Conservation (phyloP, 1,139 yeast genomes). For the Sugiyamaella neomexicana region DNA sequence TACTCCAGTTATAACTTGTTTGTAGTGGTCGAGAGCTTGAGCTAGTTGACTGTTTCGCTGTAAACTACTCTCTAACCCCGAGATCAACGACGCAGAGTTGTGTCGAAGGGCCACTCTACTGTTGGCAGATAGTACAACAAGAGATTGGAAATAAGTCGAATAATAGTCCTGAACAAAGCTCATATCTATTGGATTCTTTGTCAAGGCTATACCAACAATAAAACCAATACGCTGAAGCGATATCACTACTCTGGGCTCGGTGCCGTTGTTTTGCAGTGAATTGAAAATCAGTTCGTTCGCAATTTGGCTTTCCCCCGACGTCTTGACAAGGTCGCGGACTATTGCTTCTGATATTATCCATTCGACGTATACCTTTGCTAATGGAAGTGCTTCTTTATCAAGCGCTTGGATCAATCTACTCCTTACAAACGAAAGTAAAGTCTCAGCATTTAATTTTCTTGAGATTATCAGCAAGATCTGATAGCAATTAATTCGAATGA, state of each 20-base stretch:
- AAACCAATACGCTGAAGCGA: conserved; percentile 51
- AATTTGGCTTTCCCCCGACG: conserved; percentile 8
- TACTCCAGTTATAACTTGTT: conserved; percentile 48
- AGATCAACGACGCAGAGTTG: conserved; percentile 72
- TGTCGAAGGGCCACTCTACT: conserved; percentile 82
- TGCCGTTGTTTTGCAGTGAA: conserved; percentile 37
- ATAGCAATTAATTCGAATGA: conserved; percentile 59
- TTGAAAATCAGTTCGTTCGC: conserved; percentile 26
- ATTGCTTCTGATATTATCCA: conserved; percentile 64
- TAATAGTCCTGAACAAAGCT: conserved; percentile 25
- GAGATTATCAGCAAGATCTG: conserved; percentile 50
- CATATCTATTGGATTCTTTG: conserved; percentile 21
- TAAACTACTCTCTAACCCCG: conserved; percentile 52
- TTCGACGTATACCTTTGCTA: conserved; percentile 70
- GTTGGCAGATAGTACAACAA: conserved; percentile 74
- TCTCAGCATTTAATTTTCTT: conserved; percentile 29
- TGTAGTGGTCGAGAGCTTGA: conserved; percentile 38
- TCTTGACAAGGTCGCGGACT: conserved; percentile 19
- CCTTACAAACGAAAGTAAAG: conserved; percentile 32
- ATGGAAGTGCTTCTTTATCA: conserved; percentile 68
- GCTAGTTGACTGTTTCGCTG: conserved; percentile 9
- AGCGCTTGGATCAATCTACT: conserved; percentile 40
- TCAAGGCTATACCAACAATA: conserved; percentile 52
- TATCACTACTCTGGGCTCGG: conserved; percentile 35
- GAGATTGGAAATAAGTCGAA: conserved; percentile 30